A percentile compares a stretch with the other conserved stretches of the same genome.
These are phyloP conservation scores for Emmonsia crescens DNA, from an alignment of 2,329 filamentous ascomycete species.

Conservation along the genomic window DNA sequence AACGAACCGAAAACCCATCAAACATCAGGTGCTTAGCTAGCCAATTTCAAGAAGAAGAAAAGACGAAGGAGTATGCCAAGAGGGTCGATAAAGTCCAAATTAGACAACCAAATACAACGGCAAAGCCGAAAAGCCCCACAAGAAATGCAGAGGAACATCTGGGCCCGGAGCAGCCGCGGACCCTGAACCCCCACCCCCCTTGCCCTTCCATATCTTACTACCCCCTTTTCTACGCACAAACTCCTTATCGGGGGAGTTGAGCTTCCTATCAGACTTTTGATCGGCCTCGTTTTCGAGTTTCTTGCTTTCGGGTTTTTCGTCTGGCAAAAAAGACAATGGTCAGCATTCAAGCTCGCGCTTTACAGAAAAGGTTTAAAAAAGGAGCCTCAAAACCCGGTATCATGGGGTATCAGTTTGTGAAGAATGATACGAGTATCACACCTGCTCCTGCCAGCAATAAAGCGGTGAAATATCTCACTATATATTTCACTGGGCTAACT, in stretches of 20 bases:
- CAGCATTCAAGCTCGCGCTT: not conserved
- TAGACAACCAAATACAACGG: not conserved
- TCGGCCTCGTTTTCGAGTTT: not conserved
- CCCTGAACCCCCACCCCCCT: not conserved
- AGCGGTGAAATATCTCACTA: not conserved
- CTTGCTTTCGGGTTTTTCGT: not conserved
- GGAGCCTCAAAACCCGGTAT: no score
- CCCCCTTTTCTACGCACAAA: no score
- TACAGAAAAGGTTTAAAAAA: not conserved
- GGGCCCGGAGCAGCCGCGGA: not conserved
- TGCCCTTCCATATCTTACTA: not conserved
- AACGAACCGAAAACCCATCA: not conserved
- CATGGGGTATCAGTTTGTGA: not conserved
- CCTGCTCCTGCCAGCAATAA: no score
- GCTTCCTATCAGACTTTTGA: not conserved
- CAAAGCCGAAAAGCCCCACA: not conserved
- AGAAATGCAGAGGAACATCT: not conserved
- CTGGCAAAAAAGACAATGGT: not conserved
- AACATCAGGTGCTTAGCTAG: no score
- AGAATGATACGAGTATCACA: no score
- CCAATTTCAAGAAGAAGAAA: no score
- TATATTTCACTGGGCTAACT: not conserved
- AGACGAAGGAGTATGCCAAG: no score
- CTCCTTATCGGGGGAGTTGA: not conserved
- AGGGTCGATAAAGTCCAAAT: not conserved